These are phyloP conservation scores for Sutorius eximius DNA, from an alignment of 1,284 basidiomycete genomes.

Conservation along the genomic window DNA sequence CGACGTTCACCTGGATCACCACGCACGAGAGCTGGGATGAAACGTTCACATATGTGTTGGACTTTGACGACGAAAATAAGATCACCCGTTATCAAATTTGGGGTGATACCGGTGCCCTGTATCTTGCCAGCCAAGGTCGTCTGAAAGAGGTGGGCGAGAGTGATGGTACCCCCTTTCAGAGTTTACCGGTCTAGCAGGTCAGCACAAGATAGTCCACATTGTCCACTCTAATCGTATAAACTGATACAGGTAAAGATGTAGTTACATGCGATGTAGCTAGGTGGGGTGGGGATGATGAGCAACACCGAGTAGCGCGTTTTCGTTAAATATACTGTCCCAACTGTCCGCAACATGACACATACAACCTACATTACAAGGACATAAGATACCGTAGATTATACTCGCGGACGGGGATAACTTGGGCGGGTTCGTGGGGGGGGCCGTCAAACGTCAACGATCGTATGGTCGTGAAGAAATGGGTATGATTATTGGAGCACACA, in stretches of 20 bases:
- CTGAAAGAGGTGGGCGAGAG: conserved; percentile 25
- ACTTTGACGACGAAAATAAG: conserved; percentile 58
- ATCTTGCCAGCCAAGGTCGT: conserved; percentile 56
- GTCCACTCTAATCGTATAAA: conserved; percentile 9
- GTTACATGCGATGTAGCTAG: conserved; percentile 6
- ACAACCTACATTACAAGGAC: conserved; percentile 19
- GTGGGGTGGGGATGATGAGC: neutral
- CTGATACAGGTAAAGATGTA: conserved; percentile 17
- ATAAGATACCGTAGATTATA: conserved; percentile 20
- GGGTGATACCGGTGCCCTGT: conserved; percentile 66
- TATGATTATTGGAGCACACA: conserved; percentile 44
- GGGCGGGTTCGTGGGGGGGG: neutral
- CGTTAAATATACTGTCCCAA: conserved; percentile 11
- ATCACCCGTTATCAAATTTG: conserved; percentile 62
- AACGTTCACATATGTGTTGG: conserved; percentile 59
- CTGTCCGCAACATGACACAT: conserved; percentile 7
- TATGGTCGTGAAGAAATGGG: neutral
- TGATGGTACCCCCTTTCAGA: neutral
- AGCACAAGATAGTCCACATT: neutral
- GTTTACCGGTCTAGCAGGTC: neutral
- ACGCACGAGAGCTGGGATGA: conserved; percentile 56
- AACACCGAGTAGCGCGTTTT: neutral
- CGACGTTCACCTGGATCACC: conserved; percentile 56
- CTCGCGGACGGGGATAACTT: neutral
- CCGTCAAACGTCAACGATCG: conserved; percentile 3